Base-by-base conservation (phyloP, 176 grass and related monocot genomes). In the maize (Zea mays) region DNA sequence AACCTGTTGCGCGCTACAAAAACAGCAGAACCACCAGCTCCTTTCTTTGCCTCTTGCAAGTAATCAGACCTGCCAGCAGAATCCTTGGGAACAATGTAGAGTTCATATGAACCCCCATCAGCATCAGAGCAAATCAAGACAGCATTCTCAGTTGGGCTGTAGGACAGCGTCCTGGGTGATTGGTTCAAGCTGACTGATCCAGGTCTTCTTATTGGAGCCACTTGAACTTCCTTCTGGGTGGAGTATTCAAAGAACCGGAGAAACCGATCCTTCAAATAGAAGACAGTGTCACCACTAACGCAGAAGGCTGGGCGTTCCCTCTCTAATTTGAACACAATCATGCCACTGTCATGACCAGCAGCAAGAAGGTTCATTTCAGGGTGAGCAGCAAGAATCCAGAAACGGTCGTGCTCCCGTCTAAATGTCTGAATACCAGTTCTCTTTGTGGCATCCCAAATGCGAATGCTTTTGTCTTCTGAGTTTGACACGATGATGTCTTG, bases 401-500 rank as follows among this genome's bases (percentile, higher is more conserved):
- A 98, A 17, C 95, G 95, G 65, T 98, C 95, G 67, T 94, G 95
- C 17, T 98, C 91, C 62, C 91, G 73, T 33, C 91, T 88, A 57
- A 97, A 94, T 46, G 89, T 94, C 56, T 98, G 95, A 51, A 94
- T 88, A 35, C 91, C 83, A 2, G 91, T 98, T 63, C 95, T 86
- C 69, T 94, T 98, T 65, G 95, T 98, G 64, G 95, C 87, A 84
- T 94, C 95, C 95, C 95, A 94, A 5, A 98, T 88, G 54, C 89
- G 95, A 16, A 98, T 98, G 77, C 91, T 94, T 86, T 94, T 98
- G 44, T 94, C 95, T 86, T 98, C 95, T 42, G 95, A 98, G 80
- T 98, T 98, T n/a, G 95, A 98, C 11, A 97, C 87, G 4, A 98
- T 94, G 55, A 98, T 94, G 62, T 98, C 95, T 41, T 94, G 91